Evolutionary conservation across 805 yeast genomes (phyloP), one percentile per base, ranked within the genome.

Genomic region (Tetrapisispora nanseiensis): DNA sequence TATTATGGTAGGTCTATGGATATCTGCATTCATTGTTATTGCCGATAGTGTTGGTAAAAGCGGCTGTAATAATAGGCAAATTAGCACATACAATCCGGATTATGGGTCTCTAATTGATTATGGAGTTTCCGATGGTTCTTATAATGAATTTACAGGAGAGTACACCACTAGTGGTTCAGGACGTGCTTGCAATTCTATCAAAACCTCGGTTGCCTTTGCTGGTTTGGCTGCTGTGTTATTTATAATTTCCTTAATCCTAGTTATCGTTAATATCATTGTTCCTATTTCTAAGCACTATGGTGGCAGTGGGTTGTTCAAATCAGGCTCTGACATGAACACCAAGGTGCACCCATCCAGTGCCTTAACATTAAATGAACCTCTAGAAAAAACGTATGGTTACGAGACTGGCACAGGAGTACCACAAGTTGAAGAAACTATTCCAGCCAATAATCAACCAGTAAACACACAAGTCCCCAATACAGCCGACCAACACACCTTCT

Each of bases 181-280:
- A 18, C 43, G 42, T 9, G 60, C 62, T 2, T 63, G 68, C 39
- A 51, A 49, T 38, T 37, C 62, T 11, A 49, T 57, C 7, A 54
- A 62, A 40, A 57, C 65, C 2, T 48, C 66, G 4, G 55, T 61
- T 40, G 68, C 66, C 2, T 61, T 63, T 45, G 50, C 62, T 5
- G 65, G 61, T 9, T 40, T 63, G 1, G 39, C 54, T 2, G 60
- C 56, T 43, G 37, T 59, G 3, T 40, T 64, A 33, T 63, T 59
- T 34, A 41, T 50, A n/a, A 19, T 62, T 4, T 46, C 57, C 19
- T 29, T 55, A 8, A 26, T 54, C 15, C 16, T 62, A n/a, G 37
- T 64, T 10, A 55, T 51, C 30, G 40, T 49, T 20, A 57, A 59
- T 38, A 61, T 65, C n/a, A 40, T 61, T 23, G 58, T 50, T 38